A percentile compares a stretch with the other conserved stretches of the same genome.
phyloP scores from a whole-genome alignment of 176 grass and related monocot genomes.

The Melocanna baccifera region DNA sequence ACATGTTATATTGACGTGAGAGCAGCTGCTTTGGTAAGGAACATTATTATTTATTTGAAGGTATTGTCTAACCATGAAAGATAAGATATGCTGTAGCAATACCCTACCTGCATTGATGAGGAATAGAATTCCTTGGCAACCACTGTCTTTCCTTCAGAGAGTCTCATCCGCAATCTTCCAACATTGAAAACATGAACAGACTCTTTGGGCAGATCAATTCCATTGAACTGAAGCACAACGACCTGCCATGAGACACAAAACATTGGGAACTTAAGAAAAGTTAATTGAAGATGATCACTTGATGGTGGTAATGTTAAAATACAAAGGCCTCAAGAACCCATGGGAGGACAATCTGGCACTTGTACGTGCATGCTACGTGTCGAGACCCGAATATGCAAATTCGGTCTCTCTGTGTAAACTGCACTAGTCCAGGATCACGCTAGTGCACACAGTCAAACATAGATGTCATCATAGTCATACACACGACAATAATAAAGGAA shows the following conservation, averaged over 20 bases:
- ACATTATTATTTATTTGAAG: not conserved
- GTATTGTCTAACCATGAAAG: not conserved
- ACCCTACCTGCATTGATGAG: slow-evolving; percentile 74
- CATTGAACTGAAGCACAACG: slow-evolving; percentile 66
- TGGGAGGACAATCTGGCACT: no score
- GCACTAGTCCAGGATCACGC: no score
- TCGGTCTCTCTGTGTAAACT: no score
- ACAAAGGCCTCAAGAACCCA: not conserved
- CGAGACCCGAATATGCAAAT: no score
- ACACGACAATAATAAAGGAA: no score
- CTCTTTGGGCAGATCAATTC: slow-evolving; percentile 55
- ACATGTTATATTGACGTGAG: not conserved
- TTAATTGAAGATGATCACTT: not conserved
- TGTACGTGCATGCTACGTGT: no score
- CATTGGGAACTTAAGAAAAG: not conserved
- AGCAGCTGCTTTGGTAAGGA: not conserved
- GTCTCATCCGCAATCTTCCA: slow-evolving; percentile 70
- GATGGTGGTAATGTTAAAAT: not conserved
- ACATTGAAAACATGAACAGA: slow-evolving; percentile 68
- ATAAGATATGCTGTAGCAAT: not conserved
- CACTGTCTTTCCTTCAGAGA: slow-evolving; percentile 63
- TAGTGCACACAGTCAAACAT: no score
- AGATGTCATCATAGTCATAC: no score
- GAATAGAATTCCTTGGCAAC: slow-evolving; percentile 89
- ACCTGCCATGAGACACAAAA: slow-evolving; percentile 46